Percentiles rank a stretch among this genome's conserved stretches.
phyloP scores from a whole-genome alignment of 2,329 filamentous ascomycete species.

The Rugonectria rugulosa region DNA sequence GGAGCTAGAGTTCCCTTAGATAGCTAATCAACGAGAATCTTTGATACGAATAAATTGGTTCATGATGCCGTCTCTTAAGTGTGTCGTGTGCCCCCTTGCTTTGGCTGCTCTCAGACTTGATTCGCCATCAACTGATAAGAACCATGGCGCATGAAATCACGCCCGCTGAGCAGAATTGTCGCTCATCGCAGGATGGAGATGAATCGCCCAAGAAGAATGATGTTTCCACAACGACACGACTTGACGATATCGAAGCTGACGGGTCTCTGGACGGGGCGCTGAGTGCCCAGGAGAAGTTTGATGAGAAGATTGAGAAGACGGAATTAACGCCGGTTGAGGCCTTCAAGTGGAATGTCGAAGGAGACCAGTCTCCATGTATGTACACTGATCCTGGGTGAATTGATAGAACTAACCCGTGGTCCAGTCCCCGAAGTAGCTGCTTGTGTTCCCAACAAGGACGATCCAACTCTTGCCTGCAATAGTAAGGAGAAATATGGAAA shows the following conservation, averaged over 20 bases:
- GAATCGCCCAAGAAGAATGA: neutral
- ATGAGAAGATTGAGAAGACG: constrained; percentile 1
- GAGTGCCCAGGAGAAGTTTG: constrained; percentile 12
- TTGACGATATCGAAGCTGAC: constrained; percentile 14
- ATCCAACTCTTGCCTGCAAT: constrained; percentile 10
- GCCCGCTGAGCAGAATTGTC: neutral
- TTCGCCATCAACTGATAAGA: neutral
- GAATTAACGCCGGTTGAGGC: constrained; percentile 16
- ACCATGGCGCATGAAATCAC: constrained; percentile 12
- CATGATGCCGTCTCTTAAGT: neutral
- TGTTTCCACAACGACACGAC: neutral
- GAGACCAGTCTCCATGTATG: constrained; percentile 17
- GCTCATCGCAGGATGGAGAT: neutral
- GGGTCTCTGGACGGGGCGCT: constrained; percentile 2
- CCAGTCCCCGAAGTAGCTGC: constrained; percentile 17
- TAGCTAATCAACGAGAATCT: neutral
- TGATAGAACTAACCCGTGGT: too few relatives aligned
- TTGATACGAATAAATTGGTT: neutral
- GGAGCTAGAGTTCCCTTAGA: neutral
- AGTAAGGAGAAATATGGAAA: too few relatives aligned
- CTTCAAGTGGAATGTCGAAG: constrained; percentile 19
- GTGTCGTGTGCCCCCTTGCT: neutral
- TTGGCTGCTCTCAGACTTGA: neutral
- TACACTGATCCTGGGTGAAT: too few relatives aligned
- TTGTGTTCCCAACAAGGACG: constrained; percentile 19